Percentiles rank a stretch among this genome's conserved stretches.
phyloP scores from a whole-genome alignment of 2,329 filamentous ascomycete species.

The Pseudocercospora macadamiae region DNA sequence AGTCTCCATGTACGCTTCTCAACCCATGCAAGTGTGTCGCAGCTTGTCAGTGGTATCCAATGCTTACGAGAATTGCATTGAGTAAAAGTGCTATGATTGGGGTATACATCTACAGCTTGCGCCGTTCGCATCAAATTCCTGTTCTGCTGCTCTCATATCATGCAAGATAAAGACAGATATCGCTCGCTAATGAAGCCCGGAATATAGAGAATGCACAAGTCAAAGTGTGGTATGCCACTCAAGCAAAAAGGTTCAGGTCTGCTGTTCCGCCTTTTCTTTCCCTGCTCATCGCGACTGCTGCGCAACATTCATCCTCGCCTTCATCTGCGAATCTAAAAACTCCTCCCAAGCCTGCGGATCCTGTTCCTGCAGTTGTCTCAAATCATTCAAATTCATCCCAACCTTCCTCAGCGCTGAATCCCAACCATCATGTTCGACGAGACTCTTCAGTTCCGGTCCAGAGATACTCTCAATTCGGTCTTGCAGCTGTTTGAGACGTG shows the following conservation, averaged over 20 bases:
- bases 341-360: constrained; percentile 41
- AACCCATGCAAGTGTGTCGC: too few species aligned
- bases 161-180: too few species aligned
- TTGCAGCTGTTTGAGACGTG: constrained; percentile 43
- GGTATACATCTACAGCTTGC: constrained; percentile 4
- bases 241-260: neutral
- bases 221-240: neutral
- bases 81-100: too few species aligned
- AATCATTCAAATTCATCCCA: constrained; percentile 67
- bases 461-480: constrained; percentile 56
- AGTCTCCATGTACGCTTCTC: too few species aligned
- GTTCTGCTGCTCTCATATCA: too few species aligned
- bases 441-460: constrained; percentile 63
- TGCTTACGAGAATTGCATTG: neutral
- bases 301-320: constrained; percentile 37
- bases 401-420: constrained; percentile 65
- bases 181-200: constrained; percentile 4
- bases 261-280: neutral
- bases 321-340: constrained; percentile 41
- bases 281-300: too few species aligned
- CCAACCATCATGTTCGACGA: constrained; percentile 62
- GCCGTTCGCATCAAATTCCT: neutral
- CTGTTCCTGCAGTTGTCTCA: constrained; percentile 60
- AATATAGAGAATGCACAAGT: neutral
- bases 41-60: neutral